A percentile compares a stretch with the other conserved stretches of the same genome.
Conservation (phyloP, 495 filamentous ascomycete species). For the Xylaria palmicola region DNA sequence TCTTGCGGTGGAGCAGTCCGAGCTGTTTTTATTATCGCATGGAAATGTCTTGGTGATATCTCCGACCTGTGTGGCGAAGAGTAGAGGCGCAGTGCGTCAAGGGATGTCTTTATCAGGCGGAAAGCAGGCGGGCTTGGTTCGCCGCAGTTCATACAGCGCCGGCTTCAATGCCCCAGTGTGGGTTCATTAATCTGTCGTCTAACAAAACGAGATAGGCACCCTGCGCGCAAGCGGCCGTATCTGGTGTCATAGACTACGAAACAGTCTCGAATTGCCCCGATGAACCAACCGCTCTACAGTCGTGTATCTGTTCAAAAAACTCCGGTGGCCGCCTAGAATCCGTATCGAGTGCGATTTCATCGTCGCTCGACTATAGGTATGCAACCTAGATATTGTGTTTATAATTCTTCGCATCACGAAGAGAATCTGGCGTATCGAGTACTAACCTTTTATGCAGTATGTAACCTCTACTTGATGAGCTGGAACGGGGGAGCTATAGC, state of each 20-base stretch:
- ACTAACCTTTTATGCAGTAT: not conserved
- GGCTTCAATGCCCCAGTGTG: not conserved
- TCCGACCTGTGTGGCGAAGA: not conserved
- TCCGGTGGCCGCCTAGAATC: conserved; percentile 37
- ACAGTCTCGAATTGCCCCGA: conserved; percentile 43
- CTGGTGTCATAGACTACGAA: conserved; percentile 38
- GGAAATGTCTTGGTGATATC: not conserved
- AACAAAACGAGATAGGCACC: conserved; percentile 39
- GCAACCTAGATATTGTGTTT: not conserved
- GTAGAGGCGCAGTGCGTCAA: not conserved
- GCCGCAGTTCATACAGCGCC: not conserved
- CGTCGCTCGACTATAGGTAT: conserved; percentile 37
- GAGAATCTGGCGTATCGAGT: not conserved
- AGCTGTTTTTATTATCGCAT: no score
- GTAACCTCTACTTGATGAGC: not conserved
- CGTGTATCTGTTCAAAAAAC: conserved; percentile 51
- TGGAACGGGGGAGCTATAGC: not conserved
- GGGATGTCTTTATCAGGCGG: not conserved
- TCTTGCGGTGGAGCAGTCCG: not conserved
- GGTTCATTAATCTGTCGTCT: not conserved
- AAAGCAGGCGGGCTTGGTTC: no score
- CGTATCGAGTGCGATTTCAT: conserved; percentile 37
- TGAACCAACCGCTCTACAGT: conserved; percentile 40
- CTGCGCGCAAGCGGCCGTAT: conserved; percentile 43
- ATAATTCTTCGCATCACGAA: not conserved